A percentile compares a stretch with the other conserved stretches of the same genome.
These are phyloP conservation scores for Mycena alexandri DNA, from an alignment of 768 basidiomycete species.

Conservation along the genomic window DNA sequence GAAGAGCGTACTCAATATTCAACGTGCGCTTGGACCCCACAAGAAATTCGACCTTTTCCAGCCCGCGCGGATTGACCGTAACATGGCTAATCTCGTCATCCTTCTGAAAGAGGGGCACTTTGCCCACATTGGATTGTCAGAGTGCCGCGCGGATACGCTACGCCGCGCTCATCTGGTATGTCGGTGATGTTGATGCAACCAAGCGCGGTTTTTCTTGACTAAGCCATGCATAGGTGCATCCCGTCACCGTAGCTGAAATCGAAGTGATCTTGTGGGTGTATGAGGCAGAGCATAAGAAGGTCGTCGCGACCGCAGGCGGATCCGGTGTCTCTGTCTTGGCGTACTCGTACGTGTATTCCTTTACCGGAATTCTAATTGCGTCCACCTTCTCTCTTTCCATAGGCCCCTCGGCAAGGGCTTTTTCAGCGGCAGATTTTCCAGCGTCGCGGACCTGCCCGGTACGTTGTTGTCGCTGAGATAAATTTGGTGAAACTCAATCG, in stretches of 20 bases:
- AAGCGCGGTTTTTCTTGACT: neutral
- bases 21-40: slow-evolving; percentile 59
- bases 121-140: slow-evolving; percentile 70
- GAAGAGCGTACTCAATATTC: slow-evolving; percentile 58
- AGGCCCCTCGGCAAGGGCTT: slow-evolving; percentile 70
- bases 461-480: too few species aligned
- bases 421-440: slow-evolving; percentile 54
- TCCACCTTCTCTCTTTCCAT: neutral
- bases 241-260: slow-evolving; percentile 72
- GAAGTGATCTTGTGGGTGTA: slow-evolving; percentile 75
- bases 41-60: slow-evolving; percentile 74
- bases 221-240: slow-evolving; percentile 44
- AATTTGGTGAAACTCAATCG: too few species aligned
- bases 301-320: slow-evolving; percentile 65
- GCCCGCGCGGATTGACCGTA: slow-evolving; percentile 60
- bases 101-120: slow-evolving; percentile 69
- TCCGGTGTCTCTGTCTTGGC: slow-evolving; percentile 68
- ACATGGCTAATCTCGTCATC: slow-evolving; percentile 55
- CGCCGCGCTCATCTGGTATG: slow-evolving; percentile 47
- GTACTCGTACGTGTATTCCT: slow-evolving; percentile 58
- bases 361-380: slow-evolving; percentile 16
- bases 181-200: neutral
- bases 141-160: slow-evolving; percentile 64
- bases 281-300: slow-evolving; percentile 64
- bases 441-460: slow-evolving; percentile 4